Evolutionary conservation across 2,329 filamentous ascomycete genomes (phyloP).

Genomic region (Colletotrichum lentis): DNA sequence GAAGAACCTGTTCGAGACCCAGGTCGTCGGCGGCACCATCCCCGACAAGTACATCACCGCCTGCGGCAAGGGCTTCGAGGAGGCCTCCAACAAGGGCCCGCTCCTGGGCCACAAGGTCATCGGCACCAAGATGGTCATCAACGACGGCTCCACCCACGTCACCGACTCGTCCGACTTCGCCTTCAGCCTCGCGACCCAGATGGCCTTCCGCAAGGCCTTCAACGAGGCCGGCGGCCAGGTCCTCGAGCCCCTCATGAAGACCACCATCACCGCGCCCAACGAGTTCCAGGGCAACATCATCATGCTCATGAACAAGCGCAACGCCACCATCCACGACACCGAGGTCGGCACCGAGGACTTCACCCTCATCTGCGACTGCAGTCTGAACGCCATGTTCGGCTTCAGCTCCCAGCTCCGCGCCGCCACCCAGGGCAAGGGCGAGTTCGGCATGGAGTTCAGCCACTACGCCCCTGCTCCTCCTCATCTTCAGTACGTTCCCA

Average conservation of each 20-base stretch:
- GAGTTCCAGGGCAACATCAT: conserved; percentile 98
- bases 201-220: conserved; percentile 97
- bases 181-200: conserved; percentile 92
- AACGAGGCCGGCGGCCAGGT: conserved; percentile 80
- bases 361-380: conserved; percentile 89
- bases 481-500: conserved; percentile 80
- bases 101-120: conserved; percentile 93
- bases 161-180: conserved; percentile 97
- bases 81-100: conserved; percentile 84
- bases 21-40: conserved; percentile 88
- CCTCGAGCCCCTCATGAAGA: conserved; percentile 98
- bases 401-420: conserved; percentile 92
- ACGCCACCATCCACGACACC: conserved; percentile 92
- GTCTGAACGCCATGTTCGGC: conserved; percentile 96
- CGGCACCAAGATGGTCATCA: conserved; percentile 88
- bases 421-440: conserved; percentile 96
- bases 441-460: conserved; percentile 98
- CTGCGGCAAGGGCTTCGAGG: conserved; percentile 92
- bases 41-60: conserved; percentile 95
- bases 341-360: conserved; percentile 96
- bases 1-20: conserved; percentile 84
- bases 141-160: conserved; percentile 95
- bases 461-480: conserved; percentile 89
- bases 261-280: conserved; percentile 90
- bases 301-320: conserved; percentile 94